Evolutionary conservation across 2,329 filamentous ascomycete genomes (phyloP).

Genomic region (Sporothrix euskadiensis): DNA sequence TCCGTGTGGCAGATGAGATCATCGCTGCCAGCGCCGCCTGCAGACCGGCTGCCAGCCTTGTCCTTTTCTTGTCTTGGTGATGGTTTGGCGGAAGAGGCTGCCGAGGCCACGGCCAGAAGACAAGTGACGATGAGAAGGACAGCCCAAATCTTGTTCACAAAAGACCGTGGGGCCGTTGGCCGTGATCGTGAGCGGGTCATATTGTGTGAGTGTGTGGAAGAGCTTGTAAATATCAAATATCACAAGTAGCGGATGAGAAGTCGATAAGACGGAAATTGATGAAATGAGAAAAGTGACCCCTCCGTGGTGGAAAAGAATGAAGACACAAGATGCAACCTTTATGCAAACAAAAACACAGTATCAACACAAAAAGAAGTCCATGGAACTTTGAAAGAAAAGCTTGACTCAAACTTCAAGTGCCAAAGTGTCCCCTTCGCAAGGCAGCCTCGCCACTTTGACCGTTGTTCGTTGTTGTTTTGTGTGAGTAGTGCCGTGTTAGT

Average conservation of each 20-base stretch:
- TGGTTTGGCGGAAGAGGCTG: neutral
- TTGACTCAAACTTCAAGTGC: constrained; percentile 8
- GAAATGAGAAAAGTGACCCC: neutral
- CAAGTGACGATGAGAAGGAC: constrained; percentile 20
- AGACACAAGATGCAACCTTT: neutral
- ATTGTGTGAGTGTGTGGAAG: neutral
- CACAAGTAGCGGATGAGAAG: neutral
- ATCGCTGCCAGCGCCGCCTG: neutral
- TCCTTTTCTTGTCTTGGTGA: constrained; percentile 3
- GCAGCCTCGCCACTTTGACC: constrained; percentile 27
- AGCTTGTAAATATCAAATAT: neutral
- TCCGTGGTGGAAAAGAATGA: neutral
- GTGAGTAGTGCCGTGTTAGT: constrained; percentile 5
- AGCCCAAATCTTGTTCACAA: neutral
- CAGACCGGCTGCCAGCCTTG: constrained; percentile 3
- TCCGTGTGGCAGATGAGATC: constrained; percentile 66
- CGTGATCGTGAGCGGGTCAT: neutral
- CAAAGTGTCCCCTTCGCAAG: constrained; percentile 23
- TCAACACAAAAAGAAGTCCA: constrained; percentile 10
- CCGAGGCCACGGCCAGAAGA: constrained; percentile 3
- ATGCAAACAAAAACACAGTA: neutral
- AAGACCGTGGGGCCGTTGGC: neutral
- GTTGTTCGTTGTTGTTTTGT: neutral
- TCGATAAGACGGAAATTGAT: neutral
- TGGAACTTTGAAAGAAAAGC: neutral